Conservation (phyloP, 2,329 filamentous ascomycete species). For the Penicillium sp. region DNA sequence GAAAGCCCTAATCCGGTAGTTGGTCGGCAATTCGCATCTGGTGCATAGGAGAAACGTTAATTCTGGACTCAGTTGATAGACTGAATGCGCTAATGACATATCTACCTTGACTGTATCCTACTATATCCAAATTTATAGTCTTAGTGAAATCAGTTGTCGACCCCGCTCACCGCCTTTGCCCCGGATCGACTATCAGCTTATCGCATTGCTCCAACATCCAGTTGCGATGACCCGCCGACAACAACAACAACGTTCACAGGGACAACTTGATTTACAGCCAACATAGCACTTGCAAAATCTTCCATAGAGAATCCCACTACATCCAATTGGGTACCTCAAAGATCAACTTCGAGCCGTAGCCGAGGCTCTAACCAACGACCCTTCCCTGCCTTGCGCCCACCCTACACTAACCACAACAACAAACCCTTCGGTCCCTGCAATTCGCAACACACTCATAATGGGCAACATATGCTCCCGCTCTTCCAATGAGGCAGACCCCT, state of each 20-base stretch:
- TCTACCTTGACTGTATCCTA: neutral
- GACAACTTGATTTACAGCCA: neutral
- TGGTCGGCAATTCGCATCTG: no score
- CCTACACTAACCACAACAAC: neutral
- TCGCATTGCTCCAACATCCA: slow-evolving; percentile 2
- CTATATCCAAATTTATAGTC: neutral
- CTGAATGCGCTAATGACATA: neutral
- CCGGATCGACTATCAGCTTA: slow-evolving; percentile 15
- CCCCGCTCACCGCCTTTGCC: slow-evolving; percentile 7
- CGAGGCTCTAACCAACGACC: neutral
- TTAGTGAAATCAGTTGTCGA: neutral
- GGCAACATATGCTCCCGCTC: slow-evolving; percentile 83
- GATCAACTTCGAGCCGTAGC: neutral
- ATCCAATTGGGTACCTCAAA: neutral
- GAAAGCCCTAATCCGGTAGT: neutral
- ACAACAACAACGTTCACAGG: neutral
- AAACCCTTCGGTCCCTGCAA: slow-evolving; percentile 6
- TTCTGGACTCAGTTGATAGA: neutral
- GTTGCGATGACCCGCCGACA: neutral
- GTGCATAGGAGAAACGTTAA: neutral
- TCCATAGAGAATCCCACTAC: neutral
- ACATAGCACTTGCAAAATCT: neutral
- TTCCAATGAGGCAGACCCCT: slow-evolving; percentile 60
- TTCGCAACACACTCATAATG: slow-evolving; percentile 54
- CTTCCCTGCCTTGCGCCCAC: neutral